phyloP scores from a whole-genome alignment of 129 eudicot species.

The Saposhnikovia divaricata region DNA sequence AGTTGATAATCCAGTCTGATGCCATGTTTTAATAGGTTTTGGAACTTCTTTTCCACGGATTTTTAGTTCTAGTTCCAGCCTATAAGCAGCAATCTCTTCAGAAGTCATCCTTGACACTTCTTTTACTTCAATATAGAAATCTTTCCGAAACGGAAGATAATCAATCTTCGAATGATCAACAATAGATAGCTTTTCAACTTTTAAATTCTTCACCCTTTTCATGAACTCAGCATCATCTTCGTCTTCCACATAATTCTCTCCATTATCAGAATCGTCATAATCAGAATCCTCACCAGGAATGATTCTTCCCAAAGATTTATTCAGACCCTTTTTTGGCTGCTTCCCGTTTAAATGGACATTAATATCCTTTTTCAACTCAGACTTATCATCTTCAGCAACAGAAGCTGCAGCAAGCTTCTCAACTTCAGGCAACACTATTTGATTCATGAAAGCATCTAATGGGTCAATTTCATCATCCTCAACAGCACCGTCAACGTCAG shows the following conservation, averaged over 20 bases:
- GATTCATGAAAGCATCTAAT: slow-evolving; percentile 75
- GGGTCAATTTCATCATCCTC: slow-evolving; percentile 76
- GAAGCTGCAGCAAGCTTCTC: slow-evolving; percentile 36
- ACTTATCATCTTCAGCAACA: slow-evolving; percentile 20
- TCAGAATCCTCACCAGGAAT: slow-evolving; percentile 73
- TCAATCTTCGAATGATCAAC: slow-evolving; percentile 33
- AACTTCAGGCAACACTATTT: slow-evolving; percentile 82
- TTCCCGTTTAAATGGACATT: slow-evolving; percentile 18
- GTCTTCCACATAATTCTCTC: slow-evolving; percentile 24
- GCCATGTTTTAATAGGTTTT: slow-evolving; percentile 12
- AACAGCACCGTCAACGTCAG: slow-evolving; percentile 20
- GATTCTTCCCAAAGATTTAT: slow-evolving; percentile 59
- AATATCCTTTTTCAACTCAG: slow-evolving; percentile 31
- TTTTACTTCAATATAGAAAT: slow-evolving; percentile 25
- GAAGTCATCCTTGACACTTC: slow-evolving; percentile 20
- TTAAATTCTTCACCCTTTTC: slow-evolving; percentile 30
- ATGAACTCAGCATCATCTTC: slow-evolving; percentile 29
- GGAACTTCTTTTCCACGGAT: slow-evolving; percentile 16
- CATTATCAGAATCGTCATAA: slow-evolving; percentile 37
- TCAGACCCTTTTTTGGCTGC: slow-evolving; percentile 29
- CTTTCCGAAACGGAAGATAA: slow-evolving; percentile 20
- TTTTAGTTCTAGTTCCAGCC: slow-evolving; percentile 20
- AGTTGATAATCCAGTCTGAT: slow-evolving; percentile 9
- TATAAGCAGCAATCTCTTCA: slow-evolving; percentile 15
- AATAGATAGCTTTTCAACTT: slow-evolving; percentile 20